A percentile compares a stretch with the other conserved stretches of the same genome.
These are phyloP conservation scores for Aristolochia californica DNA, from an alignment of 164 flowering plant species.

Conservation along the genomic window DNA sequence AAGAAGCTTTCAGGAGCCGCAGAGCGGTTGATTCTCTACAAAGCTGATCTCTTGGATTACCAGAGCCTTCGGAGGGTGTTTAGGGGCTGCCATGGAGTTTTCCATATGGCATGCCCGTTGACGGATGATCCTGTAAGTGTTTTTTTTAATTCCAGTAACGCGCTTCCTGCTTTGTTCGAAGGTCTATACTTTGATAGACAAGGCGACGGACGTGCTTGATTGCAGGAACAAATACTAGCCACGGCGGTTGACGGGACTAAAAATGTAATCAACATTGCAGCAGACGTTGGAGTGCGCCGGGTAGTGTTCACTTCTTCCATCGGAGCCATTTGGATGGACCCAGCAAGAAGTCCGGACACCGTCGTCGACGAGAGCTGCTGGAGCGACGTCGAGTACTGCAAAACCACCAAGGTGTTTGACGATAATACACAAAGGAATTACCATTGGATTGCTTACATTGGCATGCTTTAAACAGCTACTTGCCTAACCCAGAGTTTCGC, in stretches of 20 bases:
- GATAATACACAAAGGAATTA: neutral
- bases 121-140: conserved; percentile 67
- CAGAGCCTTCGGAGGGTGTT: conserved; percentile 57
- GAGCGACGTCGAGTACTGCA: conserved; percentile 97
- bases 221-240: conserved; percentile 73
- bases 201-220: neutral
- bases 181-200: neutral
- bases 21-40: conserved; percentile 54
- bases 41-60: conserved; percentile 71
- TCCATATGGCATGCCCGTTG: conserved; percentile 91
- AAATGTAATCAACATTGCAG: conserved; percentile 69
- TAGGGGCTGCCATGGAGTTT: conserved; percentile 77
- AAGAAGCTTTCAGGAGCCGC: conserved; percentile 69
- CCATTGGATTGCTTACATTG: too few relatives aligned
- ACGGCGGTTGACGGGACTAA: conserved; percentile 78
- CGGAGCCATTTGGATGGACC: conserved; percentile 90
- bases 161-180: too few relatives aligned
- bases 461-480: too few relatives aligned
- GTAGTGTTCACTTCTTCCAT: conserved; percentile 89
- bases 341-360: conserved; percentile 53
- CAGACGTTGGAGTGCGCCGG: conserved; percentile 63
- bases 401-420: conserved; percentile 59
- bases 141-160: too few relatives aligned
- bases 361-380: conserved; percentile 90
- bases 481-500: neutral